Evolutionary conservation across 257 asterid genomes (phyloP), one percentile per base, ranked within the genome.

Genomic region (Datura wrightii): DNA sequence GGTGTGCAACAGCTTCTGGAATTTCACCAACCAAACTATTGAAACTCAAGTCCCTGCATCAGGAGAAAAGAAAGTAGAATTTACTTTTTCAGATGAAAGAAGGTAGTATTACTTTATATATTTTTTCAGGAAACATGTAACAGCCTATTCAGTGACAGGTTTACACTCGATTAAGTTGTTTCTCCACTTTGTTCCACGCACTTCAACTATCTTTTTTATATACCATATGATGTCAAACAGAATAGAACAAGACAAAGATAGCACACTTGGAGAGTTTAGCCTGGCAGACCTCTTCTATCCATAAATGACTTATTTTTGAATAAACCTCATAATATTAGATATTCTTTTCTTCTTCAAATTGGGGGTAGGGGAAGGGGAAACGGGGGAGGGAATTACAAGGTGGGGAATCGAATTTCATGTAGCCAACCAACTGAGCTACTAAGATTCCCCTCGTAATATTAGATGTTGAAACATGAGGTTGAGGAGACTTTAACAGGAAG

Each of bases 11-110:
- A 54, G 1, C 42, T 3, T 79, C 6, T 54, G 83, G 67, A 54
- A 54, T 54, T 36, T 0, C 19, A 54, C 83, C 83, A 36, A 18
- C 15, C 67, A 54, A 54, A 36, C 41, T 15, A 54, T 79, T 79
- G 66, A 79, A 79, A 79, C 83, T 79, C 83, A 79, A 79, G 83
- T 79, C 83, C 67, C 83, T 79, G 66, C 44, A 79, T 24, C 34
- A 79, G 24, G 48, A 54, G 53, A 69, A 67, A 69, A 69, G 34
- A 41, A 69, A 69, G 79, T 69, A 41, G 53, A 8, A 67, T 67
- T 67, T 6, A 66, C 14, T 65, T 65, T 46, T 65, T 65, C 42
- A 66, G 74, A 24, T 24, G 31, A 24, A 69, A 69, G 34, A 41
- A 69, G 39, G 79, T 69, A 41, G 53, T 6, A 67, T 67, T 67